phyloP scores from a whole-genome alignment of 768 basidiomycete genomes.

The Suillus lakei region DNA sequence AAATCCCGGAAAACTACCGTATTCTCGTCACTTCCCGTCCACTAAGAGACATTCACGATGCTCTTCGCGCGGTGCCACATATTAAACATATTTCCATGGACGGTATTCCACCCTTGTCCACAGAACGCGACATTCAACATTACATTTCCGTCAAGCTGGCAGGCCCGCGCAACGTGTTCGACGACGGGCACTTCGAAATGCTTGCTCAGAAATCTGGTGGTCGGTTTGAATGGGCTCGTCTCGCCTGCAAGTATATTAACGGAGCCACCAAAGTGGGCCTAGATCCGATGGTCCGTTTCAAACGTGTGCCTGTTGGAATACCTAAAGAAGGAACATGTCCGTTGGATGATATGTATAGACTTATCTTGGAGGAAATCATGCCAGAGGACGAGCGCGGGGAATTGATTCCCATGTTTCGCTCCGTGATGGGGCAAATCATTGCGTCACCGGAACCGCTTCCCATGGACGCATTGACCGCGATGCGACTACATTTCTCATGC shows the following conservation, averaged over 20 bases:
- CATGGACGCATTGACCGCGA: not conserved
- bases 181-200: not conserved
- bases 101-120: not conserved
- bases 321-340: not conserved
- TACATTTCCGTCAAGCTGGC: not conserved
- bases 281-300: not conserved
- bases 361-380: constrained; percentile 4
- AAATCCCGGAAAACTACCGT: constrained; percentile 13
- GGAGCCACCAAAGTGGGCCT: not conserved
- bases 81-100: constrained; percentile 6
- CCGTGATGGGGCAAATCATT: constrained; percentile 8
- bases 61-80: constrained; percentile 8
- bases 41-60: constrained; percentile 8
- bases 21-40: constrained; percentile 22
- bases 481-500: constrained; percentile 2
- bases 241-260: constrained; percentile 20
- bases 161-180: not conserved
- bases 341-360: constrained; percentile 8
- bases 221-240: constrained; percentile 13
- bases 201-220: constrained; percentile 8
- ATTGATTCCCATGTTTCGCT: constrained; percentile 3
- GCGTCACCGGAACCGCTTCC: constrained; percentile 9
- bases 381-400: not conserved
- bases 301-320: not conserved
- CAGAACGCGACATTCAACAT: constrained; percentile 8